These are phyloP conservation scores for Bipolaris oryzae DNA, from an alignment of 2,329 filamentous ascomycete species.

Conservation along the genomic window DNA sequence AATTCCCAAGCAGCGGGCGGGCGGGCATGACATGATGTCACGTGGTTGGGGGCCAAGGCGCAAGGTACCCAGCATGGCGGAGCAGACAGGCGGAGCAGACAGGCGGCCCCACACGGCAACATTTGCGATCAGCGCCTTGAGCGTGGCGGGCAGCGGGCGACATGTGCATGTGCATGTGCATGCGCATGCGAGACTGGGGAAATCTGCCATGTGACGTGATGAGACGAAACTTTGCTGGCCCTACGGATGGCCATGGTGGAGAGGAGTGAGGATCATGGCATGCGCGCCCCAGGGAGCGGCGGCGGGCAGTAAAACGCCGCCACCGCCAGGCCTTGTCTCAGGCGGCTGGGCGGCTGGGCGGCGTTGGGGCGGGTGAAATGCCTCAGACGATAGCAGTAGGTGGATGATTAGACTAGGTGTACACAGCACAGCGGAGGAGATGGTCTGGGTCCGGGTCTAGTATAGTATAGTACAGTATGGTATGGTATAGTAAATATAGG, in stretches of 20 bases:
- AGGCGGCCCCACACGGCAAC: constrained; percentile 13
- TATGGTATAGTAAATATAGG: no score
- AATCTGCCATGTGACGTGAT: background rate
- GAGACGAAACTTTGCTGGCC: no score
- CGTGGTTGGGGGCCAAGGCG: background rate
- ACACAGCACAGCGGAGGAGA: no score
- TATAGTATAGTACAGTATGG: no score
- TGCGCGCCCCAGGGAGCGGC: background rate
- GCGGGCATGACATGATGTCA: constrained; percentile 16
- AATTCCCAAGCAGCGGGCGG: constrained; percentile 14
- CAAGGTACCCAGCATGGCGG: constrained; percentile 4
- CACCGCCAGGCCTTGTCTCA: background rate
- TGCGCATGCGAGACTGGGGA: background rate
- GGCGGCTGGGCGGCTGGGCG: background rate
- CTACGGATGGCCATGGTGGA: no score
- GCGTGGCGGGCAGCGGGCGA: background rate
- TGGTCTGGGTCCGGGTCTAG: no score
- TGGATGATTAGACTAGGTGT: no score
- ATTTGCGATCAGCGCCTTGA: constrained; percentile 7
- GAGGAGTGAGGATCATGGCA: background rate
- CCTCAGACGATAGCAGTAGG: no score
- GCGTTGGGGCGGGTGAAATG: no score
- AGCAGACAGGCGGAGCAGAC: constrained; percentile 8
- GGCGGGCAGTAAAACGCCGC: background rate
- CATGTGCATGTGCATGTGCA: no score